Conservation (phyloP, 2,329 filamentous ascomycete genomes). For the Ascochyta viciae-villosae region DNA sequence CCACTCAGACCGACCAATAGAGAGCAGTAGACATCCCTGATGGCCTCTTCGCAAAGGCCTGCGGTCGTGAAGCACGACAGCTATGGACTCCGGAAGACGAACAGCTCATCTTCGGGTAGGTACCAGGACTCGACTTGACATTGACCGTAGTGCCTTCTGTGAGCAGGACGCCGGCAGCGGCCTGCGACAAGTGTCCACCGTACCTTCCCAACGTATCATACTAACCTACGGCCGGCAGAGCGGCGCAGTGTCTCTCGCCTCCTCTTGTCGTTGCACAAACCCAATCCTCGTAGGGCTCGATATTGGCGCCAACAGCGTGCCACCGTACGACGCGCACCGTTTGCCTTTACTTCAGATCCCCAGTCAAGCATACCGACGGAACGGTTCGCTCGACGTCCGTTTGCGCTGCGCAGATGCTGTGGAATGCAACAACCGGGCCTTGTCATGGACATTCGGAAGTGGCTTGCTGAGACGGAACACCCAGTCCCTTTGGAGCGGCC, state of each 20-base stretch:
- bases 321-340: conserved; percentile 31
- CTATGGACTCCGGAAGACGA: background rate
- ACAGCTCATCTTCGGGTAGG: background rate
- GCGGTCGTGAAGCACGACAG: background rate
- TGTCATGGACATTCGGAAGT: conserved; percentile 55
- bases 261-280: conserved; percentile 33
- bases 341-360: background rate
- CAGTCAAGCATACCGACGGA: conserved; percentile 11
- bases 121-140: background rate
- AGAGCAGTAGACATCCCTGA: background rate
- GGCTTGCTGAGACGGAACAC: conserved; percentile 53
- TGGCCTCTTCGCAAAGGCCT: background rate
- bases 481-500: conserved; percentile 34
- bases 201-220: background rate
- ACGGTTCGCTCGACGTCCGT: conserved; percentile 27
- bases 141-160: background rate
- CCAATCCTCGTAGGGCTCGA: conserved; percentile 23
- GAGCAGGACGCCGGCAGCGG: background rate
- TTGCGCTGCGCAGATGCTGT: conserved; percentile 1
- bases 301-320: conserved; percentile 22
- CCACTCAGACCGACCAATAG: background rate
- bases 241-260: background rate
- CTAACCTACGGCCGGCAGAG: background rate
- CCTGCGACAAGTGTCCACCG: background rate
- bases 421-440: conserved; percentile 8